Base-by-base conservation (phyloP, 768 basidiomycete genomes). In the Collybia mongolica region DNA sequence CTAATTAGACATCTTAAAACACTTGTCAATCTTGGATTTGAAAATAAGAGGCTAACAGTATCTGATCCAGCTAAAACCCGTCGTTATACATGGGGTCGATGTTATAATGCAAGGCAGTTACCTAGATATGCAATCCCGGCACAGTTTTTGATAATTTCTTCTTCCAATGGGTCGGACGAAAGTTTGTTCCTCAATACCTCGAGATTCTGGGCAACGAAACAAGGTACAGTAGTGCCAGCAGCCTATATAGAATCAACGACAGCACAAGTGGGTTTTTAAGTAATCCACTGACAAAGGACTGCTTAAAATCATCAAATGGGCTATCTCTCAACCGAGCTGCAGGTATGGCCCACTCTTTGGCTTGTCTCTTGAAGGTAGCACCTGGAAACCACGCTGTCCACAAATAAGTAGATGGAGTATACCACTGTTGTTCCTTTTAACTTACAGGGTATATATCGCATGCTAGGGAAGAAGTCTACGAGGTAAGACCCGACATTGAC, bases 311-410 rank as follows among this genome's bases (percentile, higher is more conserved):
- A 0, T 56, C 52, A 39, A 56, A 71, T 1, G 68, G 68, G 7
- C 45, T 20, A 3, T 65, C 48, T 5, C 28, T 35, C 39, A 48
- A 39, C 1, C 26, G 22, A 14, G 39, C 17, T 15, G 47, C 47
- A 2, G 39, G 28, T 29, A 19, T 49, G 9, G 26, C 29, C 48
- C 48, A 49, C 6, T 28, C 39, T 11, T 42, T 41, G 11, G 48
- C 48, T 39, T 42, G 39, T 15, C 39, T 38, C 20, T 49, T 32
- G 18, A 39, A 41, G 4, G 57, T 65, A 0, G 64, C 63, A 2
- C 69, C 65, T 26, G 73, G 72, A 41, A 73, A 52, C 65, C 68
- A 73, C 39, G 23, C 29, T 48, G 7, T 14, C 17, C 39, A 19
- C 15, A 14, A 12, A 4, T 26, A 11, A 48, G 39, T 7, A 46